Conservation (phyloP, 345 rosid species). For the Eutrema japonicum region DNA sequence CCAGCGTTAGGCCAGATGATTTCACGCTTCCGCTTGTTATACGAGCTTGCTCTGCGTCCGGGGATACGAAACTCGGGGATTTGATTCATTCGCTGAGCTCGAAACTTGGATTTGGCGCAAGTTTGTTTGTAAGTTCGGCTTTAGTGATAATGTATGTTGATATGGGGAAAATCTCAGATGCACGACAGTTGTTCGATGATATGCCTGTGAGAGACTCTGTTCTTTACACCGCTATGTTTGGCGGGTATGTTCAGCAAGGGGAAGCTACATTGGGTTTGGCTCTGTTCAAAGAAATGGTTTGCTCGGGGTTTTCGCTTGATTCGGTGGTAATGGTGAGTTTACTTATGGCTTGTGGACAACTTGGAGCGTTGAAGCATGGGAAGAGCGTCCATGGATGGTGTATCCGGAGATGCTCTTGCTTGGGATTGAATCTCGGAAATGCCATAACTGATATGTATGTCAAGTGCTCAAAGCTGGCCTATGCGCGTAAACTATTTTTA, state of each 20-base stretch:
- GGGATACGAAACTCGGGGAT: constrained; percentile 39
- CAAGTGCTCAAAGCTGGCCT: constrained; percentile 48
- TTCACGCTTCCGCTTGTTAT: constrained; percentile 68
- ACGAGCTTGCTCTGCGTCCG: constrained; percentile 54
- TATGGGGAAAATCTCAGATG: constrained; percentile 41
- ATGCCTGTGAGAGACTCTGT: constrained; percentile 59
- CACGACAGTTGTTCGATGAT: constrained; percentile 59
- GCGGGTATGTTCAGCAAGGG: constrained; percentile 65
- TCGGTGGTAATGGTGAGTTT: constrained; percentile 71
- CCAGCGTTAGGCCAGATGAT: constrained; percentile 52
- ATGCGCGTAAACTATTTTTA: constrained; percentile 49
- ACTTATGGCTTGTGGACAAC: constrained; percentile 56
- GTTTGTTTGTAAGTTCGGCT: constrained; percentile 61
- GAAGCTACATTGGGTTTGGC: constrained; percentile 53
- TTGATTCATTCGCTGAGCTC: constrained; percentile 53
- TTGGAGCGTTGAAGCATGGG: constrained; percentile 59
- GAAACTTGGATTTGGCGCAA: constrained; percentile 51
- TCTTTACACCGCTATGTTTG: constrained; percentile 64
- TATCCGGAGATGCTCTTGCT: constrained; percentile 48
- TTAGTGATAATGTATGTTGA: constrained; percentile 52
- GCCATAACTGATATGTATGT: constrained; percentile 62
- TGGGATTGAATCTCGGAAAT: constrained; percentile 63
- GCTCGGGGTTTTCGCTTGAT: constrained; percentile 49
- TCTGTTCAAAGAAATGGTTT: constrained; percentile 54
- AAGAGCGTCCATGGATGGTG: constrained; percentile 72